A percentile compares a stretch with the other conserved stretches of the same genome.
Conservation (phyloP, 1,139 yeast species). For the Zygoascus meyerae region DNA sequence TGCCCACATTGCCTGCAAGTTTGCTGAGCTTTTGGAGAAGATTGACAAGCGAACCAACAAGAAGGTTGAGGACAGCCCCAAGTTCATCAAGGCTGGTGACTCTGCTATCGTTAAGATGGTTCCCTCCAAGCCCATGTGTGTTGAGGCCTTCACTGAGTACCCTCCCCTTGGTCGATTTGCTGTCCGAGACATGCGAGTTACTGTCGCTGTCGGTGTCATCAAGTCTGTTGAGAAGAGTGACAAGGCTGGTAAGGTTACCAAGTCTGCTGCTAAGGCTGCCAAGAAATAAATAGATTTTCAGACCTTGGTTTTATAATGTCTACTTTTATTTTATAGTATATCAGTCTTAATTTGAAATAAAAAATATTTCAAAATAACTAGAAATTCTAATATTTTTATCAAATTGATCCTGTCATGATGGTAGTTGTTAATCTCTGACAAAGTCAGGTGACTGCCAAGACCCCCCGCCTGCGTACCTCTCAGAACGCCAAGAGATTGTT, state of each 20-base stretch:
- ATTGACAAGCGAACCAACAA: conserved; percentile 94
- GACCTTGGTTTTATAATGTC: conserved; percentile 3
- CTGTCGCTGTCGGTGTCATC: conserved; percentile 99
- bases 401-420: too few relatives aligned
- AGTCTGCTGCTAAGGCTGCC: conserved; percentile 98
- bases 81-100: conserved; percentile 89
- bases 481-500: conserved; percentile 11
- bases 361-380: too few relatives aligned
- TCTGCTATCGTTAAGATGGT: conserved; percentile 88
- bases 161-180: conserved; percentile 99
- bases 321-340: too few relatives aligned
- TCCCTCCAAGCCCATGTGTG: conserved; percentile 96
- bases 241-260: conserved; percentile 98
- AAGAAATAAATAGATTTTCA: conserved; percentile 62
- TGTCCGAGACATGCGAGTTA: conserved; percentile 99
- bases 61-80: conserved; percentile 75
- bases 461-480: conserved; percentile 5
- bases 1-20: conserved; percentile 91
- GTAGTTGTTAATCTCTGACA: too few relatives aligned
- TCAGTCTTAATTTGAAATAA: conserved; percentile 12
- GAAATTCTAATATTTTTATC: too few relatives aligned
- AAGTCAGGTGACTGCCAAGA: neutral
- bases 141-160: conserved; percentile 94
- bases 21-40: conserved; percentile 78
- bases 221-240: conserved; percentile 95